Percentiles rank a stretch among this genome's conserved stretches.
These are phyloP conservation scores for Kurtzmaniella fragi DNA, from an alignment of 805 yeast species.

Conservation along the genomic window DNA sequence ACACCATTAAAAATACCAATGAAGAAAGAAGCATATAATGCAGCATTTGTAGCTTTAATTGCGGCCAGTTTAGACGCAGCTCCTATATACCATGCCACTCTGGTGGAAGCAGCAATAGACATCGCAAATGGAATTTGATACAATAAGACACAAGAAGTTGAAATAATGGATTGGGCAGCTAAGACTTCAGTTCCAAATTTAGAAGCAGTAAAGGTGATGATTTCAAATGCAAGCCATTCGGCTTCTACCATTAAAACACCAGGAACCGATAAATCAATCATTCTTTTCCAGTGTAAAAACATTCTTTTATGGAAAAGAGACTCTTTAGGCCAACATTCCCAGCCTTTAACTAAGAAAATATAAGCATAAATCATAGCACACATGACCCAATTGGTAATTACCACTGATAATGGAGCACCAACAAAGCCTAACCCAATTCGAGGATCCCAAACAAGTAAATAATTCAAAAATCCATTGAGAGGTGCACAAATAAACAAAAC, in stretches of 20 bases:
- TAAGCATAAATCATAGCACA: constrained; percentile 48
- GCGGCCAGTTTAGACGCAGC: constrained; percentile 47
- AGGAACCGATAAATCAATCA: constrained; percentile 63
- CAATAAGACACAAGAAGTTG: constrained; percentile 61
- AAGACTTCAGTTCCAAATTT: constrained; percentile 59
- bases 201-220: constrained; percentile 64
- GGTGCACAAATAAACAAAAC: constrained; percentile 71
- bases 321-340: constrained; percentile 38
- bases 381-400: constrained; percentile 68
- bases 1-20: constrained; percentile 35
- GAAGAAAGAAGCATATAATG: constrained; percentile 25
- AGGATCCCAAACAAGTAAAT: constrained; percentile 62
- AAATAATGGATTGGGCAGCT: constrained; percentile 71
- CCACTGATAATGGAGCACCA: constrained; percentile 77
- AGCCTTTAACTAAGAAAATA: constrained; percentile 40
- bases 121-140: constrained; percentile 76
- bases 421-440: constrained; percentile 56
- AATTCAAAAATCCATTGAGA: constrained; percentile 62
- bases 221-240: constrained; percentile 76
- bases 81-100: constrained; percentile 74
- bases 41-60: constrained; percentile 29
- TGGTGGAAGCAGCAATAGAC: constrained; percentile 69
- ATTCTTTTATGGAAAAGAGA: constrained; percentile 17
- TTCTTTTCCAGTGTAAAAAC: constrained; percentile 55
- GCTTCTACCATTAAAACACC: constrained; percentile 75